Conservation (phyloP, 2,329 filamentous ascomycete genomes). For the Cladophialophora psammophila region DNA sequence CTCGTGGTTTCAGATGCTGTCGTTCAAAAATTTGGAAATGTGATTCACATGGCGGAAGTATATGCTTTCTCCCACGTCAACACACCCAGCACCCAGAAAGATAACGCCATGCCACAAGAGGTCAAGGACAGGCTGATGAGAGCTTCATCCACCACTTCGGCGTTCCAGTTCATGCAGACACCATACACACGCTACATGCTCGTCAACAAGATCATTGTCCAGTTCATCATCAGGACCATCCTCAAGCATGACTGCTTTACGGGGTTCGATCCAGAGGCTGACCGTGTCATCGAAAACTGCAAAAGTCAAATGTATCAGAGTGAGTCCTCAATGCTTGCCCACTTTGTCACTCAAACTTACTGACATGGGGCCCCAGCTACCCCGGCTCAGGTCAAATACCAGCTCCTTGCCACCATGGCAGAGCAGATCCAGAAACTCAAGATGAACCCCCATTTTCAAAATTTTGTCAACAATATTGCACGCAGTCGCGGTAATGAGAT, state of each 20-base stretch:
- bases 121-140: constrained; percentile 35
- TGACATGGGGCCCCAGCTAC: constrained; percentile 26
- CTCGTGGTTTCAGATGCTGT: constrained; percentile 1
- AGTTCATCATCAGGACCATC: constrained; percentile 31
- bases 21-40: constrained; percentile 15
- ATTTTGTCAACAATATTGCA: constrained; percentile 22
- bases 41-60: constrained; percentile 29
- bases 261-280: constrained; percentile 32
- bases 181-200: constrained; percentile 35
- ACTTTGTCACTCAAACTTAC: neutral
- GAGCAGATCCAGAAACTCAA: constrained; percentile 25
- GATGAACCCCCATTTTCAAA: constrained; percentile 25
- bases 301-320: constrained; percentile 33
- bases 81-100: constrained; percentile 34
- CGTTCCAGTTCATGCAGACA: constrained; percentile 33
- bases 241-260: constrained; percentile 32
- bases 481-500: constrained; percentile 31
- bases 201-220: constrained; percentile 36
- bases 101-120: constrained; percentile 29
- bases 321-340: constrained; percentile 2
- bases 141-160: constrained; percentile 30
- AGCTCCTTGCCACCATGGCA: constrained; percentile 34
- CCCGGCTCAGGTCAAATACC: constrained; percentile 33
- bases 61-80: constrained; percentile 36
- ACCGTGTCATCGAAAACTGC: constrained; percentile 25